Percentiles rank a stretch among this genome's conserved stretches.
These are phyloP conservation scores for Pseudogymnoascus sp. DNA, from an alignment of 2,329 filamentous ascomycete genomes.

Conservation along the genomic window DNA sequence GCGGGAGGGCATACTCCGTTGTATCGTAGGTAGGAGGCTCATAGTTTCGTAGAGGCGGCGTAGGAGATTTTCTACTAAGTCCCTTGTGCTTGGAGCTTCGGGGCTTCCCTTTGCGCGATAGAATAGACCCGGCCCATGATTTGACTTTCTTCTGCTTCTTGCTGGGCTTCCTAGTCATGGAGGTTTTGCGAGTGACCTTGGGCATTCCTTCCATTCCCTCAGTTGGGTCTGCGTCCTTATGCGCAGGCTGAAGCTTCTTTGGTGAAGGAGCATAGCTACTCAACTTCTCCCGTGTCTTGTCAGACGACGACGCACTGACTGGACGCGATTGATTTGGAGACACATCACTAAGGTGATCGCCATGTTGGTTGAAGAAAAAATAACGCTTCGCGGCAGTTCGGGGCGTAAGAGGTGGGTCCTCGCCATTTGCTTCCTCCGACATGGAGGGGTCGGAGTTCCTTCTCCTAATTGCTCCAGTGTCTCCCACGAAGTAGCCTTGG, in stretches of 20 bases:
- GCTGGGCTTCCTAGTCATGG: slow-evolving; percentile 25
- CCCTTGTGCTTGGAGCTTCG: slow-evolving; percentile 34
- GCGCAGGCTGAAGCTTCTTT: slow-evolving; percentile 7
- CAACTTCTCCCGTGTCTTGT: slow-evolving; percentile 29
- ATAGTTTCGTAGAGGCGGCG: slow-evolving; percentile 31
- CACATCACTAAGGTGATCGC: slow-evolving; percentile 33
- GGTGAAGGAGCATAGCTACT: slow-evolving; percentile 13
- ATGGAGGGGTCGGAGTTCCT: slow-evolving; percentile 3
- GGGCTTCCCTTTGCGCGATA: slow-evolving; percentile 40
- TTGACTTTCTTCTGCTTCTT: slow-evolving; percentile 69
- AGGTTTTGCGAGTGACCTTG: slow-evolving; percentile 19
- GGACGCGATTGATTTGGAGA: slow-evolving; percentile 41
- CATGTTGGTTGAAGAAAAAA: slow-evolving; percentile 55
- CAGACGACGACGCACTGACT: slow-evolving; percentile 33
- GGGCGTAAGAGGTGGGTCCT: slow-evolving; percentile 34
- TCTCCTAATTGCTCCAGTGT: background rate
- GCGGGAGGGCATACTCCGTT: slow-evolving; percentile 10
- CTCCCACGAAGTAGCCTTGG: slow-evolving; percentile 21
- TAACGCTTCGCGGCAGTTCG: slow-evolving; percentile 47
- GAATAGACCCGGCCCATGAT: slow-evolving; percentile 43
- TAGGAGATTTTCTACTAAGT: slow-evolving; percentile 31
- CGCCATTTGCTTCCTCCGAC: background rate
- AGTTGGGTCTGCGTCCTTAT: slow-evolving; percentile 18
- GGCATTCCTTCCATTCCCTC: slow-evolving; percentile 11
- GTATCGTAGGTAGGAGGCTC: slow-evolving; percentile 19